Conservation (phyloP, 257 asterid genomes). For the Lavandula angustifolia region DNA sequence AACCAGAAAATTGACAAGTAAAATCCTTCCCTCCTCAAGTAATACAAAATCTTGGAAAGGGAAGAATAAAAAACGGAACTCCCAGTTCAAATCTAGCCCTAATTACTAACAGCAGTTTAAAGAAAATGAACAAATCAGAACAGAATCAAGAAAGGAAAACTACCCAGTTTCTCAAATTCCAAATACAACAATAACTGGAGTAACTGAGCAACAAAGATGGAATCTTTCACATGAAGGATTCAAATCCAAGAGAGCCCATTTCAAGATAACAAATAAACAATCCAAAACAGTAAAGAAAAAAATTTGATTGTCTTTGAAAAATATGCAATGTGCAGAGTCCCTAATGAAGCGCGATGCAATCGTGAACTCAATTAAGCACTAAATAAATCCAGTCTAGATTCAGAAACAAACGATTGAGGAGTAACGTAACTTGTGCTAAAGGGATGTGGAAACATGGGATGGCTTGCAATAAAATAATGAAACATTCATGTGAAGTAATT, state of each 20-base stretch:
- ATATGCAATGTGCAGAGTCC: slow-evolving; percentile 43
- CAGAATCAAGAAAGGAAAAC: slow-evolving; percentile 15
- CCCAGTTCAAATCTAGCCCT: slow-evolving; percentile 34
- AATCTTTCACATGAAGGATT: slow-evolving; percentile 37
- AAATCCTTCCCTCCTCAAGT: slow-evolving; percentile 17
- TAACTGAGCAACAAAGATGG: slow-evolving; percentile 38
- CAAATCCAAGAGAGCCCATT: slow-evolving; percentile 49
- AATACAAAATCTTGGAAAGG: slow-evolving; percentile 19
- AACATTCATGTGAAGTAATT: slow-evolving; percentile 40
- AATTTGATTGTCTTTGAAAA: slow-evolving; percentile 27
- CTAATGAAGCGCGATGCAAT: slow-evolving; percentile 38
- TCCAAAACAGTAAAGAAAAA: slow-evolving; percentile 23
- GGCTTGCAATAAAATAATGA: slow-evolving; percentile 33
- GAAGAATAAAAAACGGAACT: slow-evolving; percentile 21
- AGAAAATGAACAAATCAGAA: slow-evolving; percentile 8
- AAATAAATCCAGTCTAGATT: slow-evolving; percentile 33
- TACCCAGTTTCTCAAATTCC: slow-evolving; percentile 24
- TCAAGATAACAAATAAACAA: slow-evolving; percentile 30
- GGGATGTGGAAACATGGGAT: slow-evolving; percentile 54
- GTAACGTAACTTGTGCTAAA: slow-evolving; percentile 41
- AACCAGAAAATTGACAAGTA: slow-evolving; percentile 20
- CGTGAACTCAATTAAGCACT: slow-evolving; percentile 38
- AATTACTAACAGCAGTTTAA: not conserved
- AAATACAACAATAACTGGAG: slow-evolving; percentile 24
- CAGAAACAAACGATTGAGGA: slow-evolving; percentile 24